Evolutionary conservation across 2,329 filamentous ascomycete species (phyloP), one percentile per base, ranked within the genome.

Genomic region (Plectosphaerella sp.): DNA sequence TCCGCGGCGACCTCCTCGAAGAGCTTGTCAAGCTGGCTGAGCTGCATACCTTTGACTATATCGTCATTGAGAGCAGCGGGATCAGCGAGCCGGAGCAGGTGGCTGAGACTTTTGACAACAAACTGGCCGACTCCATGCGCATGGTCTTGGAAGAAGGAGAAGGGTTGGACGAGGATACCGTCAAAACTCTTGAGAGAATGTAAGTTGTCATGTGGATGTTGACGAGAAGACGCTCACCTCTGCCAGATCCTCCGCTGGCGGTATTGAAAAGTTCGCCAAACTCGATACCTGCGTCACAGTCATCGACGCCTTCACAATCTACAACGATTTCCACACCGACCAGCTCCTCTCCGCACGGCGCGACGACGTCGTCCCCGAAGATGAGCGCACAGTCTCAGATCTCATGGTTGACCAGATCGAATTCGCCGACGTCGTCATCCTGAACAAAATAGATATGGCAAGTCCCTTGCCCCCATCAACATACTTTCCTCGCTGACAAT

Each of bases 341-440:
- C 84, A 90, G 52, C 77, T 90, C 14, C 68, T 90, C 0, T 85
- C 84, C 1, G 78, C 83, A 20, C 77, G 87, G 2, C 82, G 74
- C 12, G 76, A 84, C 5, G 83, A 86, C 25, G 80, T 86, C 2
- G 73, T 80, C 5, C 64, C 80, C 0, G 87, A 90, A 57, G 87
- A 91, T 54, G 86, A 91, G 58, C 73, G 87, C 0, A 89, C 85
- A 0, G 86, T 91, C 3, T 88, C 86, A 1, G 86, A 90, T 58
- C 74, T 91, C 0, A 87, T 89, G 77, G 85, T 88, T 0, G 87
- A 90, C 58, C 87, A 90, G 61, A 87, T 90, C 54, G 87, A 91
- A 66, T 91, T 91, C 59, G 86, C 87, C 0, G 86, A 90, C 57
- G 85, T 89, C 7, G 77, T 90, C 14, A 75, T 89, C 4, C 68